Evolutionary conservation across 2,329 filamentous ascomycete genomes (phyloP), one percentile per base, ranked within the genome.

Genomic region (Scedosporium boydii): DNA sequence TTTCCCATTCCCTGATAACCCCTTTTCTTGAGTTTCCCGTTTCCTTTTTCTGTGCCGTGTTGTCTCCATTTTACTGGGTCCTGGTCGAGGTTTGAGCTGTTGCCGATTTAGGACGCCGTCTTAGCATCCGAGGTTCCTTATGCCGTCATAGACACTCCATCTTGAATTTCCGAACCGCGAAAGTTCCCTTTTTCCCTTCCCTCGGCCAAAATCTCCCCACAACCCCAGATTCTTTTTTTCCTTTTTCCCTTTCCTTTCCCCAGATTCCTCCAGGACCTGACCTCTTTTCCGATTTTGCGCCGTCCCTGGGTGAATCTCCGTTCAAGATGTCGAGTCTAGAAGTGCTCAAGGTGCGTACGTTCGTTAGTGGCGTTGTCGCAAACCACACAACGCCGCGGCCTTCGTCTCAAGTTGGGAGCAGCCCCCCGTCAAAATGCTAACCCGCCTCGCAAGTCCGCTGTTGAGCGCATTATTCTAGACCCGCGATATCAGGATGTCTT

Each of bases 401-500:
- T 9, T 16, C 58, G 61, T 34, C 29, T 34, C 7, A 34, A 34
- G 29, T 10, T 42, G 6, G n/a, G 29, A 29, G 18, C 29, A 34
- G 27, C 3, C 41, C 57, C 51, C 55, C 51, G 56, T 44, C 26
- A 29, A 27, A 27, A 57, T 58, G 55, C 59, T 60, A 26, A 58
- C 56, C 26, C 14, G 42, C 29, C n/a, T 27, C 14, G 46, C 2
- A 70, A 93, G 89, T 80, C 82, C 68, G 80, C 83, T 65, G 77
- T 93, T 68, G 91, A 96, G 78, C 82, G 83, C 68, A 81, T 96
- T 63, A 80, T 93, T 67, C 84, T 95, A 65, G 87, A 98, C 73
- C 92, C 93, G 5, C 82, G 86, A 67, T 90, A 96, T 77, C 91
- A 95, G 70, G 91, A 95, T 70, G 74, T 92, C 62, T 84, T 99